phyloP scores from a whole-genome alignment of 169 alveolate species.

The Fabrea salina region DNA sequence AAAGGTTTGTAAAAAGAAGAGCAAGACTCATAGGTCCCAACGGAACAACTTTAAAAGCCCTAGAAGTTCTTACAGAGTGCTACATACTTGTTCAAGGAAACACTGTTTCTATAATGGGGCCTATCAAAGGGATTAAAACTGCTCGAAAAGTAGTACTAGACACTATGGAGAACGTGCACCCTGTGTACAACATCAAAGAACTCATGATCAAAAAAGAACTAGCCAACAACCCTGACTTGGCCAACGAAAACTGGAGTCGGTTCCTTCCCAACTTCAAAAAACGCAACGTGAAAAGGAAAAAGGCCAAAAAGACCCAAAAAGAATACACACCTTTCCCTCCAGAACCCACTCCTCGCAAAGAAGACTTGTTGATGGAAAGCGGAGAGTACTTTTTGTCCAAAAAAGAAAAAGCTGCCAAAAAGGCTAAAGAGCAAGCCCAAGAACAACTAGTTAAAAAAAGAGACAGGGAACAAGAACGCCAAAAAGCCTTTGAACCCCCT shows the following conservation, averaged over 20 bases:
- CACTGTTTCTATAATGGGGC: conserved; percentile 97
- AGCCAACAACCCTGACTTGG: conserved; percentile 84
- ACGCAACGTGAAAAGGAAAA: conserved; percentile 89
- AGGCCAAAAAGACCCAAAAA: conserved; percentile 83
- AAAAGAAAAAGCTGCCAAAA: background rate
- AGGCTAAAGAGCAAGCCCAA: background rate
- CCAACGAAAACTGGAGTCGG: conserved; percentile 89
- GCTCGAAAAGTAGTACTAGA: conserved; percentile 96
- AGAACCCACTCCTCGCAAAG: conserved; percentile 95
- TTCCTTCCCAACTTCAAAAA: conserved; percentile 98
- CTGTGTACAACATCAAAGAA: conserved; percentile 98
- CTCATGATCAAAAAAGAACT: conserved; percentile 98
- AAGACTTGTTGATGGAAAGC: conserved; percentile 94
- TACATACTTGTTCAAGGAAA: conserved; percentile 97
- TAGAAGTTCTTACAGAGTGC: conserved; percentile 98
- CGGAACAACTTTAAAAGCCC: conserved; percentile 98
- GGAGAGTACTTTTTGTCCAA: conserved; percentile 94
- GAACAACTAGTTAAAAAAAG: background rate
- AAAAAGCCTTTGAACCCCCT: conserved; percentile 1
- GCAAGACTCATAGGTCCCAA: conserved; percentile 99
- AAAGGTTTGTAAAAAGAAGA: conserved; percentile 97
- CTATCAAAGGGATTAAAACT: conserved; percentile 90
- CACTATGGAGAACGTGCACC: conserved; percentile 98
- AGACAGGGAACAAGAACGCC: conserved; percentile 2
- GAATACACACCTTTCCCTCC: conserved; percentile 93